Evolutionary conservation across 371 early-diverging fungal genomes (phyloP), one percentile per base, ranked within the genome.

Genomic region (Apophysomyces trapeziformis): DNA sequence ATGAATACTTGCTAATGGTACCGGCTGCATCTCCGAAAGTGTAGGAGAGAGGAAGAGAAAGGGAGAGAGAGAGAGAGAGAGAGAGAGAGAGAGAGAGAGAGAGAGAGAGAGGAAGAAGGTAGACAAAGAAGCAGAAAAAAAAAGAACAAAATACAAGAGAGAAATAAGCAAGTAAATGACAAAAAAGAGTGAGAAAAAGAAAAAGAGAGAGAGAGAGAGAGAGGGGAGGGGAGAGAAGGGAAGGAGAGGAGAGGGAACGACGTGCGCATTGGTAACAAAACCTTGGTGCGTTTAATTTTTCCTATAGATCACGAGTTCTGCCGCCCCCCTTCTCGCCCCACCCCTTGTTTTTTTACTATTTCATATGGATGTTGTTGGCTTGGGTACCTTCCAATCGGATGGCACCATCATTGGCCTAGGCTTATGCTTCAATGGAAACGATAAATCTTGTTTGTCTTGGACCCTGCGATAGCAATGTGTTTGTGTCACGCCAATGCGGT

Each of bases 191-290:
- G 16, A 13, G 32, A 26, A 26, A 26, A 26, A 21, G 21, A 21
- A 21, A 0, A 1, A 21, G 12, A 45, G 16, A 45, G 16, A 45
- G 12, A 45, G 16, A 45, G 13, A 45, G 0, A 26, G 26, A 26
- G 16, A 21, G 21, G 0, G 21, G 47, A 9, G 21, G 21, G 21
- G 54, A 9, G 54, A 50, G 54, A 50, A 26, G 21, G 54, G 11
- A 8, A 13, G 13, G 13, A 41, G 13, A 26, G 21, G 41, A 50
- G 21, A 50, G 21, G 21, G 54, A 50, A 9, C 16, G 54, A 21
- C 54, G 9, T 18, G 11, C 54, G 54, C 54, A 50, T 50, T 50
- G 54, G 54, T 50, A 50, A 50, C 54, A 50, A 50, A 50, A 50
- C 16, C 3, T 50, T 21, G 54, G 54, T 21, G 54, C 21, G 21